Evolutionary conservation across 306 rosid genomes (phyloP), one percentile per base, ranked within the genome.

Genomic region (Carpinus viminea): DNA sequence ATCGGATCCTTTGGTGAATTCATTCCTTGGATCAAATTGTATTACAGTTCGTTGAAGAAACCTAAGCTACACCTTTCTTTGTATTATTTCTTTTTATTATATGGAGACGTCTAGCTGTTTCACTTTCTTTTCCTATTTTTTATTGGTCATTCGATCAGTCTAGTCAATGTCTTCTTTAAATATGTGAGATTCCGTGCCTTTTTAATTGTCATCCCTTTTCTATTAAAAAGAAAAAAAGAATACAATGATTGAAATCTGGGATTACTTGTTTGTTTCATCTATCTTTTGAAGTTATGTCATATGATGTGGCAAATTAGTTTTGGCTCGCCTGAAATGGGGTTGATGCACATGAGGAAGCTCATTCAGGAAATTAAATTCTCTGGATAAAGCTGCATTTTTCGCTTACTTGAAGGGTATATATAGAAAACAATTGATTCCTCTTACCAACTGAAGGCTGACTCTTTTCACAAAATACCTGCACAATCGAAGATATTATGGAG

Each of bases 271-370:
- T 73, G 77, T 84, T 83, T 86, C 74, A 34, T 74, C 76, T 82
- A 68, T 70, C 82, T 82, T 80, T 83, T 76, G 36, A 89, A 77
- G 73, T 83, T 66, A 65, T 78, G 70, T 78, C 75, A 73, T 76
- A 54, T 74, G 82, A 54, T 68, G 72, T 73, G 81, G 66, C 82
- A 48, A 78, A 81, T 81, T 78, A 74, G 62, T 82, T 84, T n/a
- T 83, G 80, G 82, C 77, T 78, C 76, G 81, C 80, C 87, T 81
- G 74, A 76, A 84, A 90, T 80, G 64, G 66, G 59, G 45, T 53
- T 68, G 68, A 74, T 76, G 85, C 90, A 86, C 91, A 86, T 91
- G 97, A 86, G 81, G 50, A 83, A 74, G 64, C 74, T 53, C 77
- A 69, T 81, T 77, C 59, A 54, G 69, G 83, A 66, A 84, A 86